Evolutionary conservation across 352 stramenopile genomes (phyloP), one percentile per base, ranked within the genome.

Genomic region (Phytophthora lateralis): DNA sequence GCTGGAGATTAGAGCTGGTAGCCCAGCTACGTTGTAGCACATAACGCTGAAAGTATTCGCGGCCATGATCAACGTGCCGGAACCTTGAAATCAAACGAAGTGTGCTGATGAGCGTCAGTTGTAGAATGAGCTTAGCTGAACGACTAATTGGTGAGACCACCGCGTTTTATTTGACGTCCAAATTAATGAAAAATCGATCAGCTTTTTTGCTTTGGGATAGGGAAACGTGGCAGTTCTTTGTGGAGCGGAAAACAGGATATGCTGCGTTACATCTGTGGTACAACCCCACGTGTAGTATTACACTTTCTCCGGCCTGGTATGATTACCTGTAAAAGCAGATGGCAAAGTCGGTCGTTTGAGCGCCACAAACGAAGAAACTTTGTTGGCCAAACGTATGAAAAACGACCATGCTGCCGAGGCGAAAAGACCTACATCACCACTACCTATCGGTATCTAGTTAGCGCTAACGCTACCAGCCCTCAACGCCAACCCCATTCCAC

Each of bases 1-100:
- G 49, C 70, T 82, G 26, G 73, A 82, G 30, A 82, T 56, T n/a
- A 82, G 21, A 15, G 41, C 70, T 3, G 73, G 73, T 3, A 82
- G 55, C 0, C 70, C 67, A 4, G 70, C 67, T n/a, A 79, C 70
- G 47, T 79, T 77, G 70, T 64, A 72, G 48, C 32, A 55, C 48
- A 55, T 44, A 14, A 52, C 41, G 18, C 41, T 46, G 20, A 46
- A 46, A 27, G 41, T 46, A 9, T 46, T 46, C 15, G 41, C 7
- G 8, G 18, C 20, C 18, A 18, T 18, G n/a, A 30, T 14, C 18
- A 20, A 10, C 35, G 6, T 42, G 14, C 35, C 15, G 15, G 15
- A 20, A 15, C 5, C 35, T 17, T 21, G 6, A n/a, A 38, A n/a
- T 1, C 5, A 11, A 38, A 38, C 8, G 35, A 46, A 14, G 26